Evolutionary conservation across 768 basidiomycete species (phyloP).

Genomic region (Rhodosporidiobolus odoratus): DNA sequence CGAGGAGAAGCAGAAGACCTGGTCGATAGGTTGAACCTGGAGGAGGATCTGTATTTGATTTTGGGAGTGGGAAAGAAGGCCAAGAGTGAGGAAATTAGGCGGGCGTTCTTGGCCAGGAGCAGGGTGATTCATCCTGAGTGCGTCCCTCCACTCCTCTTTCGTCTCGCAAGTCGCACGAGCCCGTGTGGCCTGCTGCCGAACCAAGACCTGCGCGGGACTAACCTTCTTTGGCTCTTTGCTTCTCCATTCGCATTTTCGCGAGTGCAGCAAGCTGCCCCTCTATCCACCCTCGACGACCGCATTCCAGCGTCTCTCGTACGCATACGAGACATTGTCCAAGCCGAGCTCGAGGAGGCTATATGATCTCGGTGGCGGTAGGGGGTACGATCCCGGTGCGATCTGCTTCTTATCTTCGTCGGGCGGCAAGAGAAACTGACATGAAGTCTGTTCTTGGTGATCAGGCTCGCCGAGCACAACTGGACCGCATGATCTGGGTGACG

Average conservation of each 20-base stretch:
- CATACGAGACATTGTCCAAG: conserved; percentile 72
- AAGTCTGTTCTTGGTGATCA: not conserved
- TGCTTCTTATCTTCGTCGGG: not conserved
- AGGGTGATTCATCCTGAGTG: conserved; percentile 80
- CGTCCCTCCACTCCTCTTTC: conserved; percentile 45
- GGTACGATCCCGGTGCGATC: conserved; percentile 30
- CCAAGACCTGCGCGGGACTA: too few species aligned
- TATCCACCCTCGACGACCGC: conserved; percentile 72
- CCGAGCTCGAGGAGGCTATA: conserved; percentile 65
- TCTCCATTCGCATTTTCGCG: conserved; percentile 1
- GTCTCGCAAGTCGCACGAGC: too few species aligned
- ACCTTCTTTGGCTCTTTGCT: too few species aligned
- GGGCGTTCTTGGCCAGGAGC: conserved; percentile 71
- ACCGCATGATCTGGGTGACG: conserved; percentile 56
- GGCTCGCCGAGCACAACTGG: not conserved
- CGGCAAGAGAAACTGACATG: not conserved
- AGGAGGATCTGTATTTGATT: conserved; percentile 65
- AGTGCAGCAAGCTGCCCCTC: conserved; percentile 67
- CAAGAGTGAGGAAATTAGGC: conserved; percentile 61
- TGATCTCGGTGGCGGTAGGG: conserved; percentile 49
- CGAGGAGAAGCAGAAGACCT: conserved; percentile 24
- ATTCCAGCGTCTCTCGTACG: conserved; percentile 79
- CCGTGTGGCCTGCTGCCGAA: too few species aligned
- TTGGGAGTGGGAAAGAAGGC: conserved; percentile 59
- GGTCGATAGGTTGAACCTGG: conserved; percentile 15